Percentiles rank a stretch among this genome's conserved stretches.
Evolutionary conservation across 306 rosid species (phyloP).

Genomic region (Cicer arietinum): DNA sequence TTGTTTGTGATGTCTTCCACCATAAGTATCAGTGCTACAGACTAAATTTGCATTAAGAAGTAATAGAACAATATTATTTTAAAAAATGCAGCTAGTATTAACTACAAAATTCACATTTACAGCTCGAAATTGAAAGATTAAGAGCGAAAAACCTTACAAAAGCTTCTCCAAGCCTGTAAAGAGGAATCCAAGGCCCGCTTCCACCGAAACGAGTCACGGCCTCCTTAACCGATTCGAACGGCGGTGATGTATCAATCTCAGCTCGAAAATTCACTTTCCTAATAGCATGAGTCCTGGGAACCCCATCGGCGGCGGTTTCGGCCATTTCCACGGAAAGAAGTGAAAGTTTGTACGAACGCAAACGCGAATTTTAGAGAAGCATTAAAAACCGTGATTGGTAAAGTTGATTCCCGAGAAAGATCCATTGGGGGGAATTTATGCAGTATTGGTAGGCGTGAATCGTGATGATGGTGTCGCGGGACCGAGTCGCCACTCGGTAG

Average conservation of each 20-base stretch:
- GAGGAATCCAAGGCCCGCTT: conserved; percentile 83
- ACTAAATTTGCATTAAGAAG: background rate
- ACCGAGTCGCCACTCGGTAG: conserved; percentile 64
- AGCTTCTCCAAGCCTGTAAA: conserved; percentile 64
- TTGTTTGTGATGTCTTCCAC: too few species aligned
- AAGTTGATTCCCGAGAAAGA: conserved; percentile 48
- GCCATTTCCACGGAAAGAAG: conserved; percentile 52
- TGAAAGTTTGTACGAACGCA: background rate
- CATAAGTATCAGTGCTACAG: too few species aligned
- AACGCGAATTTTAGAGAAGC: conserved; percentile 36
- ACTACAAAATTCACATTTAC: background rate
- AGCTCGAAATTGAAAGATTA: background rate
- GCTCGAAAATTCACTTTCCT: conserved; percentile 68
- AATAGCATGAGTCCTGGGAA: too few species aligned
- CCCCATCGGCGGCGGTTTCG: conserved; percentile 44
- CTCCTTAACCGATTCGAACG: conserved; percentile 90
- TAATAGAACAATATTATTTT: background rate
- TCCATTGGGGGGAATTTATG: conserved; percentile 62
- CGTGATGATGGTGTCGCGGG: conserved; percentile 65
- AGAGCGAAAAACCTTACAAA: conserved; percentile 54
- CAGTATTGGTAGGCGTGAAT: conserved; percentile 45
- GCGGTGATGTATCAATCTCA: conserved; percentile 91
- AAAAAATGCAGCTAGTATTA: background rate
- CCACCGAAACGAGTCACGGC: conserved; percentile 95
- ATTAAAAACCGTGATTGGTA: conserved; percentile 25